Base-by-base conservation (phyloP, 1,139 yeast genomes). In the Geotrichum australiense region DNA sequence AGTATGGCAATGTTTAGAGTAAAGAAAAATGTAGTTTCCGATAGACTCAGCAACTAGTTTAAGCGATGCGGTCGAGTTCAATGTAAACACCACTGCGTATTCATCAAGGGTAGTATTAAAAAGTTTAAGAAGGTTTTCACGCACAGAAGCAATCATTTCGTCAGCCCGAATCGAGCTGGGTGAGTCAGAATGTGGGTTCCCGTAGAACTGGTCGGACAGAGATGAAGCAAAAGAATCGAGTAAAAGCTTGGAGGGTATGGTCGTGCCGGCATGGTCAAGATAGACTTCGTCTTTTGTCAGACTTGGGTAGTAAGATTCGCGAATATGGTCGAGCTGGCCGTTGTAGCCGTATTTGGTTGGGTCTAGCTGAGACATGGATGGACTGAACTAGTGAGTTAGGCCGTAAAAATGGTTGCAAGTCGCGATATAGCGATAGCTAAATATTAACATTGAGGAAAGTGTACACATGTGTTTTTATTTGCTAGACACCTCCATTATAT, bases 191-290 rank as follows among this genome's bases (percentile, higher is more conserved):
- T 68, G 73, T 1, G 73, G 72, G 46, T 69, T 68, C 3, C 65
- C 69, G 20, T 53, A 54, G 1, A 63, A 41, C 22, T 48, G 48
- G 1, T 47, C 14, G 4, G 55, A 38, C 26, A 68, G 41, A 7
- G 37, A 45, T 19, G 51, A 50, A 11, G 58, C 50, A 21, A 56
- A 46, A 6, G 45, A 47, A 18, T 50, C 45, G 8, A 66, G 43
- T 6, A 66, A 45, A 1, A 59, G 47, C 29, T 51, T 52, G 2
- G 68, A 56, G 25, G 58, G 58, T 3, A 64, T 43, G 1, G 70
- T 62, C 35, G 65, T 54, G 1, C 70, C 72, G 5, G 72, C 71
- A 49, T 66, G 65, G 41, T 68, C 72, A 19, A 67, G 52, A 39
- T 67, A 68, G 5, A 53, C 52, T n/a, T 50, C 38, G 15, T 47